Base-by-base conservation (phyloP, 331 rosid species). In the Spiraea crenata region DNA sequence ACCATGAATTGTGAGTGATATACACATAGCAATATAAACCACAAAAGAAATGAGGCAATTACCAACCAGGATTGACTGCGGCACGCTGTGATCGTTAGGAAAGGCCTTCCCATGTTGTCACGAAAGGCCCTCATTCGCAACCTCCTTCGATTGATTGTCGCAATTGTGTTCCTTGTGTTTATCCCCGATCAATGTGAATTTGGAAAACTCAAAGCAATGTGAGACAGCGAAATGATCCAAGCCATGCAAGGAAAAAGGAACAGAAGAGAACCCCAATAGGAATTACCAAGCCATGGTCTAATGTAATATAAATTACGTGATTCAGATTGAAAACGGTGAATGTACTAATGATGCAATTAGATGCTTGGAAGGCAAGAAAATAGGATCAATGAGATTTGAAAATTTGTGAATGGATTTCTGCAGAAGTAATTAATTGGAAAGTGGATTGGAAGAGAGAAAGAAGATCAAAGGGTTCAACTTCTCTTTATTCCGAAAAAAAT, bases 21-120 rank as follows among this genome's bases (percentile, higher is more conserved):
- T 16, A 57, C 17, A 16, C 66, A 66, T 48, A 83, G 17, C 57
- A 83, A 60, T 9, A 76, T 6, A 25, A 74, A 74, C 80, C 82
- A 80, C 34, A 83, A 9, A 9, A 80, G 49, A 73, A 76, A 70
- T 37, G 70, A 25, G 59, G 69, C 50, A 3, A 72, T 69, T 46
- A 80, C 73, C 44, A 74, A 77, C 81, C 80, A 75, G 48, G 69
- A 73, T 35, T 67, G 76, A 4, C 48, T 69, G 10, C 67, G 79
- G 38, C 73, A 61, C 12, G 62, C 74, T 66, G 67, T 72, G 12
- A 59, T 57, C 2, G 54, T 69, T 65, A 44, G 4, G 17, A 57
- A 15, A 70, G 65, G 74, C 74, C 65, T 70, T 56, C 74, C 55
- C 74, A 56, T 56, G 7, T 31, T 9, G 35, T 56, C 74, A 25